These are phyloP conservation scores for Glycine tomentella DNA, from an alignment of 306 rosid genomes.

Conservation along the genomic window DNA sequence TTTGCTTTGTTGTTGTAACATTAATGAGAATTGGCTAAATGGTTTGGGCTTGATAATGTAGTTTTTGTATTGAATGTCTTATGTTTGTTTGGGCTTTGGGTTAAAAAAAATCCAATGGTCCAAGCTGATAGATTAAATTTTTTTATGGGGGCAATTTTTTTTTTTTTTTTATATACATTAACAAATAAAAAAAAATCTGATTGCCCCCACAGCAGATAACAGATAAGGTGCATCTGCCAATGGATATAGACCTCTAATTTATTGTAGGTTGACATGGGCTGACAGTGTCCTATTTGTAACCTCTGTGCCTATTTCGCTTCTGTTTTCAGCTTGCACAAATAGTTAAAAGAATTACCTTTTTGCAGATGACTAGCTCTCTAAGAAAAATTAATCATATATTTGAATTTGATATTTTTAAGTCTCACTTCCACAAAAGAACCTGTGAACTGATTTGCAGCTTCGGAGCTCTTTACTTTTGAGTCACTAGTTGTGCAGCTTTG, in stretches of 20 bases:
- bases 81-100: no score
- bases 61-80: no score
- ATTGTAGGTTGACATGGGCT: neutral
- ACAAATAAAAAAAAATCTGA: no score
- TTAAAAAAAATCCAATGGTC: no score
- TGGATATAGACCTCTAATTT: neutral
- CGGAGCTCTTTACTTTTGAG: slow-evolving; percentile 7
- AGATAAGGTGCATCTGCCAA: no score
- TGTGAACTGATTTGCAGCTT: slow-evolving; percentile 7
- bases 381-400: neutral
- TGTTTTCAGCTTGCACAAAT: neutral
- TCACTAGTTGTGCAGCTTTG: neutral
- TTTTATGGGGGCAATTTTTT: no score
- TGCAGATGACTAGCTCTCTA: neutral
- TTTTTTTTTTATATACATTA: no score
- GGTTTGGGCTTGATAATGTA: no score
- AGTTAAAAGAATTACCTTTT: neutral
- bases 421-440: neutral
- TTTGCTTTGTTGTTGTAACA: no score
- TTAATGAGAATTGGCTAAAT: no score
- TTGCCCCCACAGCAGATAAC: no score
- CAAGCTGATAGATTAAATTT: no score
- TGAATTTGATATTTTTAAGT: neutral
- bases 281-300: neutral
- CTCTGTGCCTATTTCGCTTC: neutral